phyloP scores from a whole-genome alignment of 257 asterid genomes.

The Nicotiana paniculata region DNA sequence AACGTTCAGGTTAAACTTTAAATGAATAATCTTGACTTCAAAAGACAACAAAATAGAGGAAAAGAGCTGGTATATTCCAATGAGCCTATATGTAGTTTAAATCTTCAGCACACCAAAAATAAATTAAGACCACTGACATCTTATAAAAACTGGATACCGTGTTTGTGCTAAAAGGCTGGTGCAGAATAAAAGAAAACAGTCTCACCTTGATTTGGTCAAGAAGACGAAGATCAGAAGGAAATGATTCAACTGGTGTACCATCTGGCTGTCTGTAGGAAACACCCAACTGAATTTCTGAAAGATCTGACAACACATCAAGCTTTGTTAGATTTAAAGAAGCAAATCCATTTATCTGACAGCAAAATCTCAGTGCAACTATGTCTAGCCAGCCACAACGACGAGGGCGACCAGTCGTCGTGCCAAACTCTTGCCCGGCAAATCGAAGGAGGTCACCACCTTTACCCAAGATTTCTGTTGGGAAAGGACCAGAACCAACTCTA shows the following conservation, averaged over 20 bases:
- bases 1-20: not conserved
- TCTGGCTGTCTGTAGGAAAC: slow-evolving; percentile 54
- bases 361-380: slow-evolving; percentile 67
- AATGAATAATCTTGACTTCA: not conserved
- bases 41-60: not conserved
- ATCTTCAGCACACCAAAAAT: not conserved
- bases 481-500: slow-evolving; percentile 97
- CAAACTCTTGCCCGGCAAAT: slow-evolving; percentile 91
- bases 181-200: not conserved
- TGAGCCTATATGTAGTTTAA: not conserved
- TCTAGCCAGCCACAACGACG: slow-evolving; percentile 99
- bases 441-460: slow-evolving; percentile 75
- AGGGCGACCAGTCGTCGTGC: slow-evolving; percentile 98
- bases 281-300: slow-evolving; percentile 73
- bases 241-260: slow-evolving; percentile 59
- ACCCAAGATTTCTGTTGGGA: slow-evolving; percentile 89
- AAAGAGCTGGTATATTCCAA: not conserved
- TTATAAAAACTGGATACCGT: not conserved
- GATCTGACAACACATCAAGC: slow-evolving; percentile 83
- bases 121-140: not conserved
- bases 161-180: not conserved
- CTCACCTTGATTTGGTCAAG: slow-evolving; percentile 73
- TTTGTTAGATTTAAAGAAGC: slow-evolving; percentile 93
- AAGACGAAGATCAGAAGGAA: slow-evolving; percentile 71
- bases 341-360: slow-evolving; percentile 90